phyloP scores from a whole-genome alignment of 495 filamentous ascomycete genomes.

The Copromyces sp. region DNA sequence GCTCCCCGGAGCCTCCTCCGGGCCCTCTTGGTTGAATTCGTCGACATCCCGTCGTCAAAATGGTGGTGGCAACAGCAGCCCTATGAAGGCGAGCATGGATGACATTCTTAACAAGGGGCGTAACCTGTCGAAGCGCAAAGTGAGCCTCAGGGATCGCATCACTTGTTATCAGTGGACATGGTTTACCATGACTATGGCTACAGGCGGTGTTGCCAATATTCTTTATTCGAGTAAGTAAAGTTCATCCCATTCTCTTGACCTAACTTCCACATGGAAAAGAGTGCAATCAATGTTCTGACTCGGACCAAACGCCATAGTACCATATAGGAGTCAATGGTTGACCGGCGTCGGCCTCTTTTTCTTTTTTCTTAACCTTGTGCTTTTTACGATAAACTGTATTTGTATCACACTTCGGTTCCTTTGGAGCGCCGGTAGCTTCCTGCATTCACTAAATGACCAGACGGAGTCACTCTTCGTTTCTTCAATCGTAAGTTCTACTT shows the following conservation, averaged over 20 bases:
- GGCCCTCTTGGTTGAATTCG: background rate
- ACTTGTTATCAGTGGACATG: constrained; percentile 52
- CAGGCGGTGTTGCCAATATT: constrained; percentile 75
- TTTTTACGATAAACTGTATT: constrained; percentile 60
- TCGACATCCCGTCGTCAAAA: background rate
- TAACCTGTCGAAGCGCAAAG: constrained; percentile 14
- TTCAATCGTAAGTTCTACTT: constrained; percentile 41
- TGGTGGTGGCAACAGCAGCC: background rate
- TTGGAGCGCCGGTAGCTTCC: constrained; percentile 60
- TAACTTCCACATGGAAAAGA: background rate
- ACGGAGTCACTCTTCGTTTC: constrained; percentile 74
- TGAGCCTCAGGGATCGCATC: constrained; percentile 36
- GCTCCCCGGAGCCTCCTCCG: background rate
- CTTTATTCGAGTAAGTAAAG: constrained; percentile 48
- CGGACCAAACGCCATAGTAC: constrained; percentile 36
- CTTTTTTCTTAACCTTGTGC: constrained; percentile 62
- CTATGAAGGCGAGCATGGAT: constrained; percentile 18
- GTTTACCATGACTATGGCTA: constrained; percentile 75
- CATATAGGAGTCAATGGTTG: constrained; percentile 59
- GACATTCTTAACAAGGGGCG: constrained; percentile 19
- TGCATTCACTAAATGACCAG: constrained; percentile 62
- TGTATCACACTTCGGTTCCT: constrained; percentile 62
- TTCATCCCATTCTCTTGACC: background rate
- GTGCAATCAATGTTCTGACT: background rate
- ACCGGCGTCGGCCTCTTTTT: constrained; percentile 62